These are phyloP conservation scores for Suillus plorans DNA, from an alignment of 768 basidiomycete species.

Conservation along the genomic window DNA sequence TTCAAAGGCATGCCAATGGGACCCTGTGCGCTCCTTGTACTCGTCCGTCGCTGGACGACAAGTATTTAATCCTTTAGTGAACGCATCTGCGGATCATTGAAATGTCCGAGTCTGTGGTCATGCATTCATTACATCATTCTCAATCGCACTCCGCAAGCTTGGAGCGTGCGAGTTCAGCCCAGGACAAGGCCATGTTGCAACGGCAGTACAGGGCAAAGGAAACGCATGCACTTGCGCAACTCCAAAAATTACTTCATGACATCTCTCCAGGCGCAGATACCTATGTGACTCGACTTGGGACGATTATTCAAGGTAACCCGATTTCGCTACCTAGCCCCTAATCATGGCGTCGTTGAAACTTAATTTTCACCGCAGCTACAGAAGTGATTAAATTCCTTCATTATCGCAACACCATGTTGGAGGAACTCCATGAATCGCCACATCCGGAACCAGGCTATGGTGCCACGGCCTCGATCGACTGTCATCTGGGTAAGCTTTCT, in stretches of 20 bases:
- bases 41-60: neutral
- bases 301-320: neutral
- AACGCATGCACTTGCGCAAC: neutral
- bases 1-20: neutral
- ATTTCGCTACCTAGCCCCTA: neutral
- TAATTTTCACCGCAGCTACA: neutral
- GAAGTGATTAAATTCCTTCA: neutral
- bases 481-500: neutral
- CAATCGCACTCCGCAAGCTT: neutral
- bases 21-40: neutral
- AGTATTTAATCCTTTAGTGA: neutral
- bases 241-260: neutral
- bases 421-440: neutral
- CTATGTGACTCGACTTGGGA: neutral
- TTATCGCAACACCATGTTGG: neutral
- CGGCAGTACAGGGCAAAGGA: conserved; percentile 1
- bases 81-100: neutral
- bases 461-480: neutral
- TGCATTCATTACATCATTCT: neutral
- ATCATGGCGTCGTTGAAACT: neutral
- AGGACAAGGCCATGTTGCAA: conserved; percentile 1
- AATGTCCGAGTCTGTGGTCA: neutral
- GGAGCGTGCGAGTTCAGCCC: neutral
- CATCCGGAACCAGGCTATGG: neutral
- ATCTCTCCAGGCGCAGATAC: neutral